A percentile compares a stretch with the other conserved stretches of the same genome.
These are phyloP conservation scores for Cystofilobasidium capitatum DNA, from an alignment of 768 basidiomycete genomes.

Conservation along the genomic window DNA sequence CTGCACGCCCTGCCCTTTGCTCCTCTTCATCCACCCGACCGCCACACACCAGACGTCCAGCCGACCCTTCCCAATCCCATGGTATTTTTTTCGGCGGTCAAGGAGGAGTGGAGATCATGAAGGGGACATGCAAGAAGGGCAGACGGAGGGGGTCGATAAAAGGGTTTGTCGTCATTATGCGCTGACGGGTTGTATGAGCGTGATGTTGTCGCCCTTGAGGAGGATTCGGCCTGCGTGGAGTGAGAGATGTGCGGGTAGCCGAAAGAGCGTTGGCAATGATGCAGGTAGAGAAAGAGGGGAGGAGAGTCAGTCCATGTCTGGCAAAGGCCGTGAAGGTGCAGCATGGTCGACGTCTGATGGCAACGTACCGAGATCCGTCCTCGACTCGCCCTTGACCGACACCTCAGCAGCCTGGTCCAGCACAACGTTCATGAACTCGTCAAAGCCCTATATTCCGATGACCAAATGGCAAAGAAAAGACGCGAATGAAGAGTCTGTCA, in stretches of 20 bases:
- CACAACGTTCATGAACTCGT: slow-evolving; percentile 99
- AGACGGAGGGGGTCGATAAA: neutral
- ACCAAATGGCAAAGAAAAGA: neutral
- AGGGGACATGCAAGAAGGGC: neutral
- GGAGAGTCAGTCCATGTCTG: neutral
- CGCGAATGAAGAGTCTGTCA: neutral
- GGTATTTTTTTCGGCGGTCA: too few species aligned
- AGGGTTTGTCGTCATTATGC: neutral
- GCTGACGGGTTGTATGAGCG: slow-evolving; percentile 37
- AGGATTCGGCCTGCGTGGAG: slow-evolving; percentile 68
- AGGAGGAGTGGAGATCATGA: neutral
- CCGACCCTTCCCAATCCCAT: too few species aligned
- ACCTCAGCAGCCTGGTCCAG: slow-evolving; percentile 89
- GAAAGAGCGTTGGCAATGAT: neutral
- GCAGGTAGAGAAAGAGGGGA: neutral
- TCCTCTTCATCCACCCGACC: too few species aligned
- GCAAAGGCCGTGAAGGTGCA: slow-evolving; percentile 15
- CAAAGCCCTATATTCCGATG: slow-evolving; percentile 62
- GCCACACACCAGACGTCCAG: too few species aligned
- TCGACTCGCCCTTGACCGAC: slow-evolving; percentile 43
- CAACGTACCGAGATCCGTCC: slow-evolving; percentile 69
- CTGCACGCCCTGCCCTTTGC: too few species aligned
- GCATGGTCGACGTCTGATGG: neutral
- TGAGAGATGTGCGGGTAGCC: too few species aligned
- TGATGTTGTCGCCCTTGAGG: slow-evolving; percentile 96